A percentile compares a stretch with the other conserved stretches of the same genome.
Evolutionary conservation across 1,284 basidiomycete species (phyloP).

Genomic region (Cryptococcus wingfieldii): DNA sequence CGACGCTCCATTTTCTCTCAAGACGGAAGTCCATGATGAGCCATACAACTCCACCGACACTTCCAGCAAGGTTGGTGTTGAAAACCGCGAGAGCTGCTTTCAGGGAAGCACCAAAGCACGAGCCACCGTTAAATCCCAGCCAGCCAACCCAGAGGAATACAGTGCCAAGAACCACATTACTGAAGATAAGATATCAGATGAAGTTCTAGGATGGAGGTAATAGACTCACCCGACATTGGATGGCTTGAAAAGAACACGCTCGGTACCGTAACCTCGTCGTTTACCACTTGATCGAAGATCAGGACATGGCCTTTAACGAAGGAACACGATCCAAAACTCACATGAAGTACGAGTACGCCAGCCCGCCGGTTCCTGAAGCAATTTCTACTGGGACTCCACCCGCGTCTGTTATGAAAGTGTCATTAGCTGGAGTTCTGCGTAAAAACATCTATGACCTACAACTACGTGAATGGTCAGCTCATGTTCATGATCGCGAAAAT

Average conservation of each 20-base stretch:
- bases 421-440: not conserved
- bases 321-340: too few relatives aligned
- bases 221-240: slow-evolving; percentile 69
- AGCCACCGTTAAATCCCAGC: slow-evolving; percentile 59
- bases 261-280: slow-evolving; percentile 63
- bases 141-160: slow-evolving; percentile 86
- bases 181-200: not conserved
- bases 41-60: slow-evolving; percentile 71
- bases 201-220: not conserved
- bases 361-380: slow-evolving; percentile 76
- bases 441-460: not conserved
- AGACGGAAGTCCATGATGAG: slow-evolving; percentile 79
- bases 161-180: slow-evolving; percentile 78
- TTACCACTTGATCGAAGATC: slow-evolving; percentile 35
- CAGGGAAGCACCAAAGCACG: slow-evolving; percentile 84
- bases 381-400: slow-evolving; percentile 93
- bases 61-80: slow-evolving; percentile 67
- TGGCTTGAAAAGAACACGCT: slow-evolving; percentile 82
- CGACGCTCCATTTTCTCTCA: slow-evolving; percentile 71
- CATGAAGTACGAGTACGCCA: slow-evolving; percentile 72
- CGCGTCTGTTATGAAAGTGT: slow-evolving; percentile 35
- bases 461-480: not conserved
- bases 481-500: not conserved
- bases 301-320: too few relatives aligned
- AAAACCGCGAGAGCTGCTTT: slow-evolving; percentile 81